Conservation (phyloP, 1,284 basidiomycete genomes). For the Anthracocystis setariae region DNA sequence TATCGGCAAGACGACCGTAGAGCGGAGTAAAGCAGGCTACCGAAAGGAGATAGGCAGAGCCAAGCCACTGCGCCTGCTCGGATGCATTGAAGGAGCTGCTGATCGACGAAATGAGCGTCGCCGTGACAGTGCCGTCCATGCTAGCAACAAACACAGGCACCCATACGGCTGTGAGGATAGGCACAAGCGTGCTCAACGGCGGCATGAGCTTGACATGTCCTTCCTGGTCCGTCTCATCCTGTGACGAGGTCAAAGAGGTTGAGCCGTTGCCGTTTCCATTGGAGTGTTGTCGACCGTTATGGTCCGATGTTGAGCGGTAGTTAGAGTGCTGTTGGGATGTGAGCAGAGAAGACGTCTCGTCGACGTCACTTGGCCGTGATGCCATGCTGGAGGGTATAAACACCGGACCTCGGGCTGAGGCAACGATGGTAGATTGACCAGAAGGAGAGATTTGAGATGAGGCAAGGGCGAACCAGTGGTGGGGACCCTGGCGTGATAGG, state of each 20-base stretch:
- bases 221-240: slow-evolving; percentile 11
- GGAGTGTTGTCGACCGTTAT: slow-evolving; percentile 2
- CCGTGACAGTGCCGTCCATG: slow-evolving; percentile 65
- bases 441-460: too few species aligned
- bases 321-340: slow-evolving; percentile 10
- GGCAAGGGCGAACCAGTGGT: too few species aligned
- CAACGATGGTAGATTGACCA: too few species aligned
- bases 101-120: slow-evolving; percentile 65
- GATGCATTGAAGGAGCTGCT: slow-evolving; percentile 62
- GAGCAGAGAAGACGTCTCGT: slow-evolving; percentile 30
- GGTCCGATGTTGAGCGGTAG: slow-evolving; percentile 18
- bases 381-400: slow-evolving; percentile 7
- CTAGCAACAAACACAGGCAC: slow-evolving; percentile 60
- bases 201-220: slow-evolving; percentile 48
- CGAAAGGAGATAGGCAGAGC: slow-evolving; percentile 61
- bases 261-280: slow-evolving; percentile 4
- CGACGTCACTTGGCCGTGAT: slow-evolving; percentile 5
- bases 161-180: slow-evolving; percentile 57
- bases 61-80: slow-evolving; percentile 66
- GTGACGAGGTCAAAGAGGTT: slow-evolving; percentile 8
- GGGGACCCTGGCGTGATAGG: too few species aligned
- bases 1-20: slow-evolving; percentile 71
- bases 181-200: slow-evolving; percentile 33
- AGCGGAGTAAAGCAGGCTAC: slow-evolving; percentile 65
- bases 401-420: too few species aligned